phyloP scores from a whole-genome alignment of 768 basidiomycete species.

The Mycena leptocephala region DNA sequence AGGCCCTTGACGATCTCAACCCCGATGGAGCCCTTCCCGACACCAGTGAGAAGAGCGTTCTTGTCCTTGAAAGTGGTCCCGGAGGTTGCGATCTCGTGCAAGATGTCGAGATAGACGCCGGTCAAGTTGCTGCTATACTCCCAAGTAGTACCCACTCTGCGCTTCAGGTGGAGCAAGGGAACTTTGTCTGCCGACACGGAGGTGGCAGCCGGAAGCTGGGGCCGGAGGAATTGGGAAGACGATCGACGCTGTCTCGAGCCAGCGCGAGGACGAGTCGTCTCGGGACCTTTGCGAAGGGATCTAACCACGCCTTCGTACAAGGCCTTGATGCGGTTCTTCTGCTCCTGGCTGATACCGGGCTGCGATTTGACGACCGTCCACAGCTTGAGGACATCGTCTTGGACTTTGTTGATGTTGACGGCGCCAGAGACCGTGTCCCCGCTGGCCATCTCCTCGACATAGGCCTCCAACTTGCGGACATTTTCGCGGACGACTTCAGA shows the following conservation, averaged over 20 bases:
- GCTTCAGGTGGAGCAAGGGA: conserved; percentile 95
- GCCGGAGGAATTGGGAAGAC: conserved; percentile 97
- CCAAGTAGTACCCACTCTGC: conserved; percentile 96
- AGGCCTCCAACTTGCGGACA: conserved; percentile 97
- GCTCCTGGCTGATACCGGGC: conserved; percentile 96
- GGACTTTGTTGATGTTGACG: conserved; percentile 97
- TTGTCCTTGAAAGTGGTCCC: conserved; percentile 99
- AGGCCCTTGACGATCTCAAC: conserved; percentile 98
- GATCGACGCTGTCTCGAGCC: conserved; percentile 85
- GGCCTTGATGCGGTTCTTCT: conserved; percentile 95
- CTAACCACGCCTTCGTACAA: conserved; percentile 97
- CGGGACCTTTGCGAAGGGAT: conserved; percentile 87
- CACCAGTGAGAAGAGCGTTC: conserved; percentile 97
- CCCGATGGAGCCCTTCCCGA: conserved; percentile 98
- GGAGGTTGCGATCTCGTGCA: conserved; percentile 98
- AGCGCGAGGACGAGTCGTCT: conserved; percentile 69
- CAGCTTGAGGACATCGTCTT: conserved; percentile 95
- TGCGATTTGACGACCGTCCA: conserved; percentile 98
- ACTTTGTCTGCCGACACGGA: conserved; percentile 88
- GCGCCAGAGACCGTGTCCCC: conserved; percentile 88
- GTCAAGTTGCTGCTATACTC: conserved; percentile 98
- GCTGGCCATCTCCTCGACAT: conserved; percentile 98
- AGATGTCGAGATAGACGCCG: conserved; percentile 94
- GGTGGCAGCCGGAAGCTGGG: conserved; percentile 84
- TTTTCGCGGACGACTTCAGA: conserved; percentile 96